Percentiles rank a stretch among this genome's conserved stretches.
phyloP scores from a whole-genome alignment of 345 rosid genomes.

The Hibiscus tridactylites region DNA sequence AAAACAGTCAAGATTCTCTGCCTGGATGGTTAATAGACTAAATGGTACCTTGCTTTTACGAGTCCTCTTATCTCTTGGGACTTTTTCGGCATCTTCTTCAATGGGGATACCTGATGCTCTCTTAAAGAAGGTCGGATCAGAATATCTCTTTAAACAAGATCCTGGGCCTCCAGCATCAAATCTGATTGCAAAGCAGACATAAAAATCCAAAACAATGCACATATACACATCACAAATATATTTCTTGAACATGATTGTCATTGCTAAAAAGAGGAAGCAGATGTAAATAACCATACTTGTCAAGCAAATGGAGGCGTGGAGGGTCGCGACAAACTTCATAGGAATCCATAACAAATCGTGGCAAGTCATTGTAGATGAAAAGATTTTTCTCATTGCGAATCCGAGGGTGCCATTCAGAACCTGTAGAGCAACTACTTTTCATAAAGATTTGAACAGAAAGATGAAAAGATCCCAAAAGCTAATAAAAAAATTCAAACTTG shows the following conservation, averaged over 20 bases:
- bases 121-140: slow-evolving; percentile 81
- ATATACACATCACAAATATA: neutral
- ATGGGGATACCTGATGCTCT: slow-evolving; percentile 42
- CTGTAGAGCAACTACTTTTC: slow-evolving; percentile 47
- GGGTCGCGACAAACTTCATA: slow-evolving; percentile 85
- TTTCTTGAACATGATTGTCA: neutral
- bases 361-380: slow-evolving; percentile 75
- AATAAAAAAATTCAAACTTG: neutral
- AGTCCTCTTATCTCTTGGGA: slow-evolving; percentile 43
- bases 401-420: slow-evolving; percentile 83
- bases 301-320: slow-evolving; percentile 81
- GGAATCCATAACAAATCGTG: slow-evolving; percentile 72
- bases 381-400: slow-evolving; percentile 57
- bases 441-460: slow-evolving; percentile 24
- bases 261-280: neutral
- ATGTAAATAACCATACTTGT: slow-evolving; percentile 45
- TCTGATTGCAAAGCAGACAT: slow-evolving; percentile 35
- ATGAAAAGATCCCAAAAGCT: neutral
- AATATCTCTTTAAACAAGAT: slow-evolving; percentile 85
- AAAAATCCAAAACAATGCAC: neutral
- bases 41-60: slow-evolving; percentile 57
- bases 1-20: neutral
- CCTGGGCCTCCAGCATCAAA: slow-evolving; percentile 84
- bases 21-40: slow-evolving; percentile 3
- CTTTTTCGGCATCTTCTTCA: slow-evolving; percentile 39